Evolutionary conservation across 208 protist species (phyloP).

Genomic region (Leptomonas seymouri): DNA sequence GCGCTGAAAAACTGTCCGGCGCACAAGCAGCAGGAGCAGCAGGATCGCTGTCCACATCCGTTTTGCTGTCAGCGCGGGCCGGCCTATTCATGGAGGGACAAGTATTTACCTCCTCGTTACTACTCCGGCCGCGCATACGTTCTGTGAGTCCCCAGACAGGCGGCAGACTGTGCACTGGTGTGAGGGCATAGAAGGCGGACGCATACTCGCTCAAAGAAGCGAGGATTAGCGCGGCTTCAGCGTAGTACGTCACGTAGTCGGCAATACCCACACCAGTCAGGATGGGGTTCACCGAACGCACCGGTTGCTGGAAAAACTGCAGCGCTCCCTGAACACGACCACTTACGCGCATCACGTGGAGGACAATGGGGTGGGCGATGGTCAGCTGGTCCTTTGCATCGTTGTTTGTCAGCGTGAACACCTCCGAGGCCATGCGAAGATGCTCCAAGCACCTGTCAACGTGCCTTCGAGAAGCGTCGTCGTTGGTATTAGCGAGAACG

Average conservation of each 20-base stretch:
- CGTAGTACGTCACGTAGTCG: conserved; percentile 56
- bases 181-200: conserved; percentile 37
- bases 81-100: background rate
- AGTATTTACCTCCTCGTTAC: background rate
- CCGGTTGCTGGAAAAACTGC: conserved; percentile 41
- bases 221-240: conserved; percentile 49
- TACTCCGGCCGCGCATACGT: background rate
- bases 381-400: conserved; percentile 4
- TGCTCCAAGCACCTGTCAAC: conserved; percentile 14
- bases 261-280: conserved; percentile 41
- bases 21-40: background rate
- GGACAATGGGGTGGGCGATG: conserved; percentile 29
- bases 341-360: conserved; percentile 32
- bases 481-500: background rate
- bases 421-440: conserved; percentile 10
- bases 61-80: background rate
- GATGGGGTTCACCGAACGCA: conserved; percentile 32
- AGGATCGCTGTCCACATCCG: background rate
- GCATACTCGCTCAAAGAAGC: conserved; percentile 35
- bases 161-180: conserved; percentile 27
- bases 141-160: background rate
- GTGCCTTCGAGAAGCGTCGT: background rate
- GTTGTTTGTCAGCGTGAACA: background rate
- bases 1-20: background rate
- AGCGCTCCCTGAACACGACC: conserved; percentile 35